These are phyloP conservation scores for Saccharomyces mikatae DNA, from an alignment of 805 yeast genomes.

Conservation along the genomic window DNA sequence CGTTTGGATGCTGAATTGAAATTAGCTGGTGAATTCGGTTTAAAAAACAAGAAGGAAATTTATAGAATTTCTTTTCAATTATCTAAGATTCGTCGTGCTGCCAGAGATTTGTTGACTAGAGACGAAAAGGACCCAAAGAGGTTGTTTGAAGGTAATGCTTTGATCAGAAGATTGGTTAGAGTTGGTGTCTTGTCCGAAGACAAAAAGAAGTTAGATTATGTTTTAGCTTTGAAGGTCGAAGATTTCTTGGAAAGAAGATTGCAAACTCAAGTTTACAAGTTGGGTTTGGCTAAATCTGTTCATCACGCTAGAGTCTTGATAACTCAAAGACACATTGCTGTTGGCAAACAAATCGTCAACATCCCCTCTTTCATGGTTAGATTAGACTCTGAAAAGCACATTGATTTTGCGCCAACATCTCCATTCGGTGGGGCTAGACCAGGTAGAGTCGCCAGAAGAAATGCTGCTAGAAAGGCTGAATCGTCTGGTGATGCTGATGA, in stretches of 20 bases:
- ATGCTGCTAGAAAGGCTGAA: conserved; percentile 53
- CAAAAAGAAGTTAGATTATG: conserved; percentile 99
- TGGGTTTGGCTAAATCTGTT: conserved; percentile 97
- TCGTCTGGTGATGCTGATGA: conserved; percentile 49
- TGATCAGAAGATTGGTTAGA: conserved; percentile 98
- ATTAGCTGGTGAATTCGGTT: conserved; percentile 99
- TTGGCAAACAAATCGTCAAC: conserved; percentile 98
- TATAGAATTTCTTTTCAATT: conserved; percentile 99
- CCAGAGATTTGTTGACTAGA: conserved; percentile 99
- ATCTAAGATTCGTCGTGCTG: conserved; percentile 99
- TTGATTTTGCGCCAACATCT: conserved; percentile 97
- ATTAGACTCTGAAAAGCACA: conserved; percentile 99
- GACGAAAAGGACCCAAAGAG: conserved; percentile 99
- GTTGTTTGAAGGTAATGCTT: conserved; percentile 99
- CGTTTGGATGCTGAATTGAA: conserved; percentile 99
- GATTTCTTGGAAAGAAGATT: conserved; percentile 99
- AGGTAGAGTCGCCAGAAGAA: conserved; percentile 98
- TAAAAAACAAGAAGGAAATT: conserved; percentile 99
- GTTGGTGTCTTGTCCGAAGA: conserved; percentile 98
- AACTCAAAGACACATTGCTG: conserved; percentile 98
- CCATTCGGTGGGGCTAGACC: conserved; percentile 99
- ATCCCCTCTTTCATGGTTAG: conserved; percentile 99
- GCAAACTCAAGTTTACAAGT: conserved; percentile 99
- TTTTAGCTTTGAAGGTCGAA: conserved; percentile 93
- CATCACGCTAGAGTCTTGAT: conserved; percentile 99